Evolutionary conservation across 495 filamentous ascomycete species (phyloP).

Genomic region (Trypethelium eluteriae): DNA sequence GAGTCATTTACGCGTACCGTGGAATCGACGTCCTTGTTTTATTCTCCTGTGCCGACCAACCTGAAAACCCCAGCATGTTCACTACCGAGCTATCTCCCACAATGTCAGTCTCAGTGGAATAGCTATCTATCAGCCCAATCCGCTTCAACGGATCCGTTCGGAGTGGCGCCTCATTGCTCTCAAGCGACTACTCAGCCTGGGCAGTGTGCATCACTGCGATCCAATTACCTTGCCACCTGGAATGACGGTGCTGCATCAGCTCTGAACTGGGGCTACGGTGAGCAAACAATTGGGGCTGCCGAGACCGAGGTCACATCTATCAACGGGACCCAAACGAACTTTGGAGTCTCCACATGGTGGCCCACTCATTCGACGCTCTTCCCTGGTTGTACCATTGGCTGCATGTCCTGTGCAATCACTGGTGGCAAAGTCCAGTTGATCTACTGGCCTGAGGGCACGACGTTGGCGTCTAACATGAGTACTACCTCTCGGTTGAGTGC

Average conservation of each 20-base stretch:
- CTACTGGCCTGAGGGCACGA: constrained; percentile 14
- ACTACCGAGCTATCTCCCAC: constrained; percentile 9
- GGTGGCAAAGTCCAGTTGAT: constrained; percentile 15
- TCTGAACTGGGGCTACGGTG: neutral
- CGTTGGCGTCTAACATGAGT: neutral
- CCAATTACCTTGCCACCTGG: neutral
- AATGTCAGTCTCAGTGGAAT: constrained; percentile 15
- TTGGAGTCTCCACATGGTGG: neutral
- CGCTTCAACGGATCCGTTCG: neutral
- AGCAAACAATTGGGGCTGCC: neutral
- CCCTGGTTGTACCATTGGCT: constrained; percentile 17
- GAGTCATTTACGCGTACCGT: neutral
- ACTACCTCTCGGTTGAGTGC: neutral
- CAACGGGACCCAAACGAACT: neutral
- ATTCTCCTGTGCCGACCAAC: constrained; percentile 8
- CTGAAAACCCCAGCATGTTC: constrained; percentile 8
- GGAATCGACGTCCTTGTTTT: neutral
- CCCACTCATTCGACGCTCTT: constrained; percentile 12
- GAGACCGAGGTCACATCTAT: neutral
- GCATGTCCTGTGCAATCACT: constrained; percentile 11
- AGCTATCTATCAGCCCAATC: neutral
- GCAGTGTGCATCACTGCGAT: neutral
- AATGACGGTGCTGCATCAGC: neutral
- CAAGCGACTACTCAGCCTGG: neutral
- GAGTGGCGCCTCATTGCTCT: neutral